Evolutionary conservation across 768 basidiomycete genomes (phyloP).

Genomic region (Russula earlei): DNA sequence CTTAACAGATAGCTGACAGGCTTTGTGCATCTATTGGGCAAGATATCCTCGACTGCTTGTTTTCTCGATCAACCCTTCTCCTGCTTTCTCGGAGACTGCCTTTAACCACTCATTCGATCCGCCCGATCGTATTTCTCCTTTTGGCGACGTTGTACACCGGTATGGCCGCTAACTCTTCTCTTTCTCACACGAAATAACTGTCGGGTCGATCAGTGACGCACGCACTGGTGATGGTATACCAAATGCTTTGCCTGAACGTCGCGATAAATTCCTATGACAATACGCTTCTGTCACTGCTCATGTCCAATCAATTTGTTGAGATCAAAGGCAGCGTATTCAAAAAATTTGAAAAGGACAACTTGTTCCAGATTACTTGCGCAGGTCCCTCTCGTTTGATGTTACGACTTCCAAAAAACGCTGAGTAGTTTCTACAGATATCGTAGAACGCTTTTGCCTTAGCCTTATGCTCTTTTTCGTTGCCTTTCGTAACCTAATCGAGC

Average conservation of each 20-base stretch:
- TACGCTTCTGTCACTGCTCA: conserved; percentile 82
- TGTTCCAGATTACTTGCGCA: conserved; percentile 98
- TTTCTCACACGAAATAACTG: not conserved
- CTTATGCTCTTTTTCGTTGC: conserved; percentile 90
- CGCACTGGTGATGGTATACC: conserved; percentile 91
- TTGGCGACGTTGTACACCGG: conserved; percentile 79
- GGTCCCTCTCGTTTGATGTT: conserved; percentile 36
- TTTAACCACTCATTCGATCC: conserved; percentile 54
- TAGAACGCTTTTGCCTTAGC: conserved; percentile 88
- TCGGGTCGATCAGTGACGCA: conserved; percentile 56
- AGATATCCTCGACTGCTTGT: conserved; percentile 92
- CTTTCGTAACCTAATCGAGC: conserved; percentile 89
- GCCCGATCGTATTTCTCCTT: conserved; percentile 76
- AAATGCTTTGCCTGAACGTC: conserved; percentile 89
- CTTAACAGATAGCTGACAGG: conserved; percentile 78
- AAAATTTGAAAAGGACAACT: conserved; percentile 96
- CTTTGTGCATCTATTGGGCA: conserved; percentile 95
- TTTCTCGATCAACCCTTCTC: conserved; percentile 84
- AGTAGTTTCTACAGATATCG: conserved; percentile 58
- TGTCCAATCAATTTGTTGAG: conserved; percentile 98
- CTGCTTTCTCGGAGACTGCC: conserved; percentile 54
- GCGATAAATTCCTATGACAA: conserved; percentile 98
- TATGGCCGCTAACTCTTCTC: conserved; percentile 28
- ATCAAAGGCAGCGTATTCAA: conserved; percentile 99
- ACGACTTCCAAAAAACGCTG: not conserved